Evolutionary conservation across 2,329 filamentous ascomycete genomes (phyloP).

Genomic region (Xylaria sp.): DNA sequence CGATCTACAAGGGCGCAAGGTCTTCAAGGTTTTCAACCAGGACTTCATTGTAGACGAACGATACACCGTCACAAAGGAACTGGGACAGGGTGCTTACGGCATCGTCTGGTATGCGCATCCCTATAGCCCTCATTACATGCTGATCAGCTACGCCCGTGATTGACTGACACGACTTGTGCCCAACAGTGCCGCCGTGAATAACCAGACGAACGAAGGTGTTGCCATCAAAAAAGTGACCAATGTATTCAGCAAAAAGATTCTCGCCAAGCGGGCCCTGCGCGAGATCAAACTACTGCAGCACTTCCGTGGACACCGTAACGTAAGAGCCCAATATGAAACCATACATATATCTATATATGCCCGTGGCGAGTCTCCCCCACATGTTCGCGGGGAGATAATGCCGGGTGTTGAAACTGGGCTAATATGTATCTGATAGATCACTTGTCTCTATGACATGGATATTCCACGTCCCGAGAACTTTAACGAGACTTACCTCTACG

Average conservation of each 20-base stretch:
- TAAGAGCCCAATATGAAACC: slow-evolving; percentile 55
- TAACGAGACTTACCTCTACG: slow-evolving; percentile 98
- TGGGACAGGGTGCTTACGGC: slow-evolving; percentile 97
- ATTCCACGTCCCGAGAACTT: slow-evolving; percentile 97
- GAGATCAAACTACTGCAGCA: slow-evolving; percentile 99
- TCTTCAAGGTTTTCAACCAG: slow-evolving; percentile 99
- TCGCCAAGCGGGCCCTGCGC: slow-evolving; percentile 95
- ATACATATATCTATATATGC: not conserved
- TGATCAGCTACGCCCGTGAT: not conserved
- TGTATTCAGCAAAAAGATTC: slow-evolving; percentile 99
- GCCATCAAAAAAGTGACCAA: slow-evolving; percentile 99
- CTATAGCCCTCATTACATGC: not conserved
- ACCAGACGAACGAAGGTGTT: slow-evolving; percentile 89
- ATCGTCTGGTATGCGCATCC: slow-evolving; percentile 84
- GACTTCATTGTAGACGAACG: slow-evolving; percentile 98
- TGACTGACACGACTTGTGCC: slow-evolving; percentile 19
- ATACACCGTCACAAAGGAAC: slow-evolving; percentile 98
- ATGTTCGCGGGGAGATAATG: slow-evolving; percentile 41
- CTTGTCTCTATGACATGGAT: slow-evolving; percentile 99
- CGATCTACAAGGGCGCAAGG: slow-evolving; percentile 67
- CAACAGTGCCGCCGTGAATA: slow-evolving; percentile 88
- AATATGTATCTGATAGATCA: slow-evolving; percentile 74
- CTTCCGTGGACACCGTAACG: slow-evolving; percentile 90
- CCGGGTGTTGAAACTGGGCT: slow-evolving; percentile 41
- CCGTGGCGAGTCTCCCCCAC: not conserved